A percentile compares a stretch with the other conserved stretches of the same genome.
Evolutionary conservation across 768 basidiomycete species (phyloP).

Genomic region (Rhodotorula paludigena): DNA sequence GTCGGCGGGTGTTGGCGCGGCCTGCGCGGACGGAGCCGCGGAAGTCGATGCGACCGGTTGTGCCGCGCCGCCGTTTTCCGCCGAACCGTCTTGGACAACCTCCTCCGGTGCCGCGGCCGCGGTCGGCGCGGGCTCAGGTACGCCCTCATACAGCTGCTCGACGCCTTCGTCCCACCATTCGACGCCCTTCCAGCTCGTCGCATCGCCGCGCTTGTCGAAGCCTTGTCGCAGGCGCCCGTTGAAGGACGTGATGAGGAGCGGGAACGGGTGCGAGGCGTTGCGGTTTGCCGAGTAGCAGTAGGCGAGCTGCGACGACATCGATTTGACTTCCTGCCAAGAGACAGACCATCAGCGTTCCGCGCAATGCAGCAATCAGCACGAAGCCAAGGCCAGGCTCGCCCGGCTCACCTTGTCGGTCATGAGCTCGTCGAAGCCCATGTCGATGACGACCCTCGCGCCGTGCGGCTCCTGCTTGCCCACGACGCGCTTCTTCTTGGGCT

Average conservation of each 20-base stretch:
- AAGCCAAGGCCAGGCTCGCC: background rate
- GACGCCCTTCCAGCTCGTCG: conserved; percentile 73
- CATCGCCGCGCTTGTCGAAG: conserved; percentile 62
- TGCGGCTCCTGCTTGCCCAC: conserved; percentile 45
- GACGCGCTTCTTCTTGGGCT: conserved; percentile 40
- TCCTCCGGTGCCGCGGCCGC: conserved; percentile 56
- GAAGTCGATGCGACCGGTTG: background rate
- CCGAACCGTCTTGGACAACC: conserved; percentile 36
- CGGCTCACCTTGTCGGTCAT: conserved; percentile 82
- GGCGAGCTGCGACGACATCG: conserved; percentile 81
- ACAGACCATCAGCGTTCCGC: too few relatives aligned
- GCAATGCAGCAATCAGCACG: background rate
- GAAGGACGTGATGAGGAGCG: conserved; percentile 73
- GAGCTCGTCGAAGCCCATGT: conserved; percentile 84
- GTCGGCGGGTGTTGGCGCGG: background rate
- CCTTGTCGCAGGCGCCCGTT: conserved; percentile 63
- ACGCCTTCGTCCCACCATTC: conserved; percentile 72
- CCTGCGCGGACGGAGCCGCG: background rate
- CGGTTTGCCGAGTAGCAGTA: conserved; percentile 87
- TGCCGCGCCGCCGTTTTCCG: too few relatives aligned
- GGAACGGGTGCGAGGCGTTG: conserved; percentile 64
- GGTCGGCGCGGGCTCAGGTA: conserved; percentile 47
- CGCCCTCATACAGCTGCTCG: conserved; percentile 36
- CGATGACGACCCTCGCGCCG: conserved; percentile 68
- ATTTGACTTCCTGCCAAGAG: conserved; percentile 70